Percentiles rank a stretch among this genome's conserved stretches.
Evolutionary conservation across 2,329 filamentous ascomycete genomes (phyloP).

Genomic region (Aspergillus sp.): DNA sequence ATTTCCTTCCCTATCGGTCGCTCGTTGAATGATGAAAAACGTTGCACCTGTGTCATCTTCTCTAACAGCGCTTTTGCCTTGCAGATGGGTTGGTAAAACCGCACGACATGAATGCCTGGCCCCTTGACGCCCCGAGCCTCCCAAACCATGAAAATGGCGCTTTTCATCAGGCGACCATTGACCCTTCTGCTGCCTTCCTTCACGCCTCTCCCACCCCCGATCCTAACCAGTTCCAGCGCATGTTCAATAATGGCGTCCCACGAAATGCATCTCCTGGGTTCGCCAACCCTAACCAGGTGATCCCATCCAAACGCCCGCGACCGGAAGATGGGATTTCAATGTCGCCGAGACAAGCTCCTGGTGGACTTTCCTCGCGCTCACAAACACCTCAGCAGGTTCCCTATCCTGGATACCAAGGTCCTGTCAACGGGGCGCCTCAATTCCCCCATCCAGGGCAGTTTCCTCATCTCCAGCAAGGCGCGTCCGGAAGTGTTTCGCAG

Average conservation of each 20-base stretch:
- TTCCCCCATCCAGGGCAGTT: conserved; percentile 65
- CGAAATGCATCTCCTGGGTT: conserved; percentile 81
- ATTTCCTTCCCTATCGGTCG: conserved; percentile 25
- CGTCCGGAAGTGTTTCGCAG: conserved; percentile 80
- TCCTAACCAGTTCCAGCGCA: conserved; percentile 56
- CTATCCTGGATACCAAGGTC: conserved; percentile 69
- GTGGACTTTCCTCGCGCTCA: conserved; percentile 78
- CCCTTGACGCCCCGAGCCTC: conserved; percentile 48
- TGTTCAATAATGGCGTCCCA: conserved; percentile 84
- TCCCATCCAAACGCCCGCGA: conserved; percentile 84
- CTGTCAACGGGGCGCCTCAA: conserved; percentile 61
- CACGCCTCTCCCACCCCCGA: conserved; percentile 48
- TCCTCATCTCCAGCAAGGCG: conserved; percentile 77
- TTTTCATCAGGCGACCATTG: conserved; percentile 47
- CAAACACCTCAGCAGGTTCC: conserved; percentile 83
- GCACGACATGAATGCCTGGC: conserved; percentile 54
- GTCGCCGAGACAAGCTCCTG: conserved; percentile 74
- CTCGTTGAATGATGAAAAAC: conserved; percentile 20
- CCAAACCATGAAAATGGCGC: conserved; percentile 51
- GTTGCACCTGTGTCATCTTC: conserved; percentile 14
- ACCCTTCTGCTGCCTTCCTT: conserved; percentile 50
- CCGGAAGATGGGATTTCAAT: conserved; percentile 82
- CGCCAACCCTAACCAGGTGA: conserved; percentile 74
- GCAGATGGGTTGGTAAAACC: conserved; percentile 49
- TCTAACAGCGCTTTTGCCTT: conserved; percentile 27